Base-by-base conservation (phyloP, 73 alveolate species). In the Paramecium pentaurelia region DNA sequence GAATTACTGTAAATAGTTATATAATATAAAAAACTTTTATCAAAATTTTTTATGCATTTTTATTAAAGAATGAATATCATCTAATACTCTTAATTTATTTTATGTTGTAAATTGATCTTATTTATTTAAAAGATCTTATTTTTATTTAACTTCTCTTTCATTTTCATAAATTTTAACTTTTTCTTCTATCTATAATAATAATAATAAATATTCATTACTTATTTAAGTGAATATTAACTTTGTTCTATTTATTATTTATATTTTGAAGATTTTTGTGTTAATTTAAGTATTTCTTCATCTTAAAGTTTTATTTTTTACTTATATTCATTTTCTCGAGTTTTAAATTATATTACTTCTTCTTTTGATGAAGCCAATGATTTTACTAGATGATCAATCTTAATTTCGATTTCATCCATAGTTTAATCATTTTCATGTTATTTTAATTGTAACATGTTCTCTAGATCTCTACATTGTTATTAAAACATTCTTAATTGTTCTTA, bases 11-110 rank as follows among this genome's bases (percentile, higher is more conserved):
- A 38, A 38, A 38, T 38, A 38, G 47, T 38, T 38, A 38, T 38
- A 38, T 38, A 38, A 38, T 38, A 10, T 38, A 38, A 38, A 54
- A 54, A 54, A 54, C 45, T 37, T 11, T 73, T 5, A 73, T 73
- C 91, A 80, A 37, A 42, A 7, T 42, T 45, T 80, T 44, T 34
- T 80, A 47, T 80, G 91, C 54, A 30, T 22, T 25, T 80, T 80
- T n/a, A 80, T 45, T 60, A 80, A 37, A 16, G 91, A 80, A 30
- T 80, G 73, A 25, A 80, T 80, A 22, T 80, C 91, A 10, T 80
- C 91, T 80, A 80, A 44, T 0, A 80, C 91, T 47, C 91, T 80
- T 45, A 80, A 45, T 22, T 80, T 80, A 80, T 80, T 80, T 80
- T 80, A 45, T 7, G 70, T 80, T 11, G 28, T 27, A 25, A 9